phyloP scores from a whole-genome alignment of 208 protist species.

The Leishmania tropica region DNA sequence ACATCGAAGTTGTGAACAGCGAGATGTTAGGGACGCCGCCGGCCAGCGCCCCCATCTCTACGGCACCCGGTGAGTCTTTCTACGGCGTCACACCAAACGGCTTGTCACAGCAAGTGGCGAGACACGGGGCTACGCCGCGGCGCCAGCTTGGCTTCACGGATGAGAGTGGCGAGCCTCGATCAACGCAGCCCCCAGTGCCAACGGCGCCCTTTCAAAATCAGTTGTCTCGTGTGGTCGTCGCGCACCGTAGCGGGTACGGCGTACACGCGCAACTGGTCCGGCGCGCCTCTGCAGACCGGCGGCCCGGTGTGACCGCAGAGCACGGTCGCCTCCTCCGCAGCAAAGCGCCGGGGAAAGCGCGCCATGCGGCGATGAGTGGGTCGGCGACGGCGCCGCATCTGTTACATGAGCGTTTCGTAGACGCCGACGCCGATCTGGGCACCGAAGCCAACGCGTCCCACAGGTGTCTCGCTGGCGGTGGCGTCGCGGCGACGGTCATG shows the following conservation, averaged over 20 bases:
- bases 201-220: neutral
- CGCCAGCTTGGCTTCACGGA: conserved; percentile 10
- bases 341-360: neutral
- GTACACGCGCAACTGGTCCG: conserved; percentile 15
- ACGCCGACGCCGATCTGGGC: conserved; percentile 8
- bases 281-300: neutral
- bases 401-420: neutral
- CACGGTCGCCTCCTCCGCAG: neutral
- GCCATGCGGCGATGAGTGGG: neutral
- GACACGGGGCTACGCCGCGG: neutral
- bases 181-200: neutral
- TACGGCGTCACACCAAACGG: neutral
- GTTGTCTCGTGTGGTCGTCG: neutral
- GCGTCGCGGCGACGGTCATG: conserved; percentile 38
- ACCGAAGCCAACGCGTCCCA: neutral
- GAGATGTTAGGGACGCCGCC: neutral
- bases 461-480: neutral
- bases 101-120: neutral
- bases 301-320: neutral
- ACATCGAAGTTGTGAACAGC: neutral
- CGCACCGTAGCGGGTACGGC: conserved; percentile 14
- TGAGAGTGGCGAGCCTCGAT: neutral
- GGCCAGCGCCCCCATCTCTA: neutral
- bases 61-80: neutral
- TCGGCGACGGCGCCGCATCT: neutral